phyloP scores from a whole-genome alignment of 139 green algal species.

The Auxenochlorella protothecoides region DNA sequence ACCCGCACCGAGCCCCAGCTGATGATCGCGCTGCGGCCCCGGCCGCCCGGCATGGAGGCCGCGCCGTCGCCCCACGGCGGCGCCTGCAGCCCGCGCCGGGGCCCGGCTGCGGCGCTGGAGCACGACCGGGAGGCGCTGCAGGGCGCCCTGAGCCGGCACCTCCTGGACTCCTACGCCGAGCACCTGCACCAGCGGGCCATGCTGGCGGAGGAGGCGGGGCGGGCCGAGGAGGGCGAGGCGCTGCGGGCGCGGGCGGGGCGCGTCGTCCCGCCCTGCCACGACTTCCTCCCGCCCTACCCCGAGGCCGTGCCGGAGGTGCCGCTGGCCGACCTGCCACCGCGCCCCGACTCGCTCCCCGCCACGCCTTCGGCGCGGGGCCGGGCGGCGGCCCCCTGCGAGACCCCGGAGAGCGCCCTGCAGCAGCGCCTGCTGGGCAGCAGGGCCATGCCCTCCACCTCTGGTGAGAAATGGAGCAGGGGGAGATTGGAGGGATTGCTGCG shows the following conservation, averaged over 20 bases:
- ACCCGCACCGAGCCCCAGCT: slow-evolving; percentile 15
- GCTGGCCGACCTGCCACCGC: slow-evolving; percentile 2
- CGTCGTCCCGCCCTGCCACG: background rate
- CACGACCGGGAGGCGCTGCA: slow-evolving; percentile 11
- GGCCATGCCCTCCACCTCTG: background rate
- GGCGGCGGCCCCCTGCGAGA: background rate
- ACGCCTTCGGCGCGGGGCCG: background rate
- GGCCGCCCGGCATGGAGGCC: background rate
- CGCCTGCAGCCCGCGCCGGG: no score
- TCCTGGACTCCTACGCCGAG: slow-evolving; percentile 9
- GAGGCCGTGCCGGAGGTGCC: slow-evolving; percentile 10
- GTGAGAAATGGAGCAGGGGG: no score
- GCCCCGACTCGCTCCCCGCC: slow-evolving; percentile 1
- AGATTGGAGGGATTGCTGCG: no score
- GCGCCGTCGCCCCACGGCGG: background rate
- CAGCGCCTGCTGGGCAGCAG: background rate
- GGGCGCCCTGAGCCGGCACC: slow-evolving; percentile 11
- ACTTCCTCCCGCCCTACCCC: slow-evolving; percentile 9
- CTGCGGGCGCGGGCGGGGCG: background rate
- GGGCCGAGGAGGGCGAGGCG: background rate
- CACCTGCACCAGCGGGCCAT: background rate
- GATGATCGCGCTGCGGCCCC: slow-evolving; percentile 2
- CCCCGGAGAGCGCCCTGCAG: background rate
- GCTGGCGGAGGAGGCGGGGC: background rate
- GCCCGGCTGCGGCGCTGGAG: no score